Conservation (phyloP, 305 asterid species). For the Plantago rigida region DNA sequence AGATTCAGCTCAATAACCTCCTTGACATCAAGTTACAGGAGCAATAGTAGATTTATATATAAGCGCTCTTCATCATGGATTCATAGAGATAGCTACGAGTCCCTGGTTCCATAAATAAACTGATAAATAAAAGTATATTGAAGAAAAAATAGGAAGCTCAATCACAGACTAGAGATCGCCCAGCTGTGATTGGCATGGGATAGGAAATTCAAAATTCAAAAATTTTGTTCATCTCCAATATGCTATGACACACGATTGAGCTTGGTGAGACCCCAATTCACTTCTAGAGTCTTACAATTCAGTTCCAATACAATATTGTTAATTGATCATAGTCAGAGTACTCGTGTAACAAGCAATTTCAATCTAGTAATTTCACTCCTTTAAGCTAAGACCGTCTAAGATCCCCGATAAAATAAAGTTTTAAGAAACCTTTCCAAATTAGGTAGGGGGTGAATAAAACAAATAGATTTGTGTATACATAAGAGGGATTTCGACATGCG, state of each 20-base stretch:
- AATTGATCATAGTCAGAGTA: too few species aligned
- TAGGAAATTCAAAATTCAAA: too few species aligned
- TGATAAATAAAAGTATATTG: neutral
- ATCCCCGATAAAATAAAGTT: too few species aligned
- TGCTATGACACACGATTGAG: neutral
- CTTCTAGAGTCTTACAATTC: neutral
- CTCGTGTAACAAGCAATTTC: too few species aligned
- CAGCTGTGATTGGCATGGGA: neutral
- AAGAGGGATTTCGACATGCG: too few species aligned
- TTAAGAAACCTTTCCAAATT: too few species aligned
- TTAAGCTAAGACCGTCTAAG: neutral
- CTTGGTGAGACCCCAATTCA: conserved; percentile 2
- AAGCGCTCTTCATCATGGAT: too few species aligned
- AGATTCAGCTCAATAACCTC: conserved; percentile 26
- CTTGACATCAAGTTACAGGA: conserved; percentile 5
- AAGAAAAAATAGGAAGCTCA: neutral
- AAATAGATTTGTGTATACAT: too few species aligned
- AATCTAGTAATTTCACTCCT: neutral
- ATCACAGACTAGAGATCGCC: neutral
- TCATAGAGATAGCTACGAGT: neutral
- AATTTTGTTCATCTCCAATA: neutral
- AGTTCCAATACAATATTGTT: neutral
- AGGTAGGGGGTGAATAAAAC: too few species aligned
- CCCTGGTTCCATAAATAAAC: neutral
- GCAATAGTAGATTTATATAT: neutral